Conservation (phyloP, 495 filamentous ascomycete genomes). For the Penicillium ochrochloron region DNA sequence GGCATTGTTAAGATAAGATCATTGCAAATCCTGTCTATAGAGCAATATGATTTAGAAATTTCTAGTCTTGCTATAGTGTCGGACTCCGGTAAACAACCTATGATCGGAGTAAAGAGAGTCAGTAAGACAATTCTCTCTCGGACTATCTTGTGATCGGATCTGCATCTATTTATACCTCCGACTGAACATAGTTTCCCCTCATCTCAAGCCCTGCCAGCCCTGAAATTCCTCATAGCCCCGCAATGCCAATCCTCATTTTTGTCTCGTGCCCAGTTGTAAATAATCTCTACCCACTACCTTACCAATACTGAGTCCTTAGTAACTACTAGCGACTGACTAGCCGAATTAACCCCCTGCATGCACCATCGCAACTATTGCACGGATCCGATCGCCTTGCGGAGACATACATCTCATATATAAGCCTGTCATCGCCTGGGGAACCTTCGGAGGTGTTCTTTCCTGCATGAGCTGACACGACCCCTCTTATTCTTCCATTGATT, state of each 20-base stretch:
- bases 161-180: background rate
- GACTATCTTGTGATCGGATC: conserved; percentile 4
- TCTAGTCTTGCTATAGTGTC: too few species aligned
- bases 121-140: too few species aligned
- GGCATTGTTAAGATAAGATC: too few species aligned
- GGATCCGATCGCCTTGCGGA: background rate
- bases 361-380: background rate
- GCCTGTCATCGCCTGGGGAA: conserved; percentile 7
- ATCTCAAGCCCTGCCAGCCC: background rate
- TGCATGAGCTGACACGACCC: conserved; percentile 9
- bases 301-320: background rate
- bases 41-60: too few species aligned
- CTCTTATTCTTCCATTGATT: background rate
- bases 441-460: background rate
- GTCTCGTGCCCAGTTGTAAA: background rate
- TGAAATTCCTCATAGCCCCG: background rate
- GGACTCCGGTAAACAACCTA: too few species aligned
- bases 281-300: too few species aligned
- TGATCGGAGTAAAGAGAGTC: too few species aligned
- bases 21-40: too few species aligned
- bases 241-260: background rate
- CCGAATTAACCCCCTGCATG: conserved; percentile 6
- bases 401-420: background rate
- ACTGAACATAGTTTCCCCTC: background rate
- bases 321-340: background rate